These are phyloP conservation scores for Hypoxylon sp. DNA, from an alignment of 2,329 filamentous ascomycete species.

Conservation along the genomic window DNA sequence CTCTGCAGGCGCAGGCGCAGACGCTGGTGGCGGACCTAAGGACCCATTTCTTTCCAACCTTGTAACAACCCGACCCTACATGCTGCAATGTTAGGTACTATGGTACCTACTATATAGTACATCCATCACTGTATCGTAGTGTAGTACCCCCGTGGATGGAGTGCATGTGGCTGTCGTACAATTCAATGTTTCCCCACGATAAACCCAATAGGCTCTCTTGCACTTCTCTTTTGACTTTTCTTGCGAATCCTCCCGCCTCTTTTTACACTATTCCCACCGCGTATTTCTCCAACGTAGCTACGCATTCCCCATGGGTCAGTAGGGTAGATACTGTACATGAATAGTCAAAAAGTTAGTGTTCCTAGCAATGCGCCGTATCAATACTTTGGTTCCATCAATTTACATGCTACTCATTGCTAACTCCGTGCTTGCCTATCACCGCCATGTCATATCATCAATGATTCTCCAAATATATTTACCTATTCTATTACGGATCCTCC, in stretches of 20 bases:
- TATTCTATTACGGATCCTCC: conserved; percentile 22
- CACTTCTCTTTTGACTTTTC: conserved; percentile 17
- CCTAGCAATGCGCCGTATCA: not conserved
- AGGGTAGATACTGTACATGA: not conserved
- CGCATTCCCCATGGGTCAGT: not conserved
- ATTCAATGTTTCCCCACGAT: conserved; percentile 20
- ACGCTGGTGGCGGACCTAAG: conserved; percentile 27
- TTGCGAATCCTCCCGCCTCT: conserved; percentile 39
- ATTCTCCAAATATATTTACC: conserved; percentile 8
- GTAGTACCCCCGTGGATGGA: conserved; percentile 35
- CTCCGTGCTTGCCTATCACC: not conserved
- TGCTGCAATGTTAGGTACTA: conserved; percentile 12
- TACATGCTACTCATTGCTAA: conserved; percentile 9
- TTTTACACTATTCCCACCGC: conserved; percentile 5
- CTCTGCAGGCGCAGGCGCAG: conserved; percentile 31
- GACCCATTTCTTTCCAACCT: not conserved
- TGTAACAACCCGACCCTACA: conserved; percentile 15
- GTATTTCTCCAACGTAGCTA: not conserved
- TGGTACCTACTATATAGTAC: not conserved
- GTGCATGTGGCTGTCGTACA: conserved; percentile 41
- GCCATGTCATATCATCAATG: not conserved
- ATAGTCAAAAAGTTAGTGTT: not conserved
- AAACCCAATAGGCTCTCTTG: conserved; percentile 29
- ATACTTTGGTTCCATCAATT: conserved; percentile 1
- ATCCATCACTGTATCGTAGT: conserved; percentile 27